Evolutionary conservation across 2,329 filamentous ascomycete genomes (phyloP).

Genomic region (Plenodomus biglobosus): DNA sequence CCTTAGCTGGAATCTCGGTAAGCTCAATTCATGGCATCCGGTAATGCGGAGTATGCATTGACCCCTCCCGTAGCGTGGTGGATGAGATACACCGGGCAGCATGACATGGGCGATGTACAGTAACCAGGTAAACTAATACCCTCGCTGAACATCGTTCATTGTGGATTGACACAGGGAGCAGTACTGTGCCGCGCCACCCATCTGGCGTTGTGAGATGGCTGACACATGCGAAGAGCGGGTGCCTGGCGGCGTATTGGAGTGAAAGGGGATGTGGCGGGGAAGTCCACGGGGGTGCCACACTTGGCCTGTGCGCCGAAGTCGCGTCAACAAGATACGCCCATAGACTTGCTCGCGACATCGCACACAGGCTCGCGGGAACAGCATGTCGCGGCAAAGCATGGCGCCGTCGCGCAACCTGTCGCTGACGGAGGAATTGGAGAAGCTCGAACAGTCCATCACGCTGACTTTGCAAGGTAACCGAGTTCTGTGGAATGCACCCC

Average conservation of each 20-base stretch:
- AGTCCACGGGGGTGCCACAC: slow-evolving; percentile 21
- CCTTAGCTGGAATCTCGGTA: slow-evolving; percentile 2
- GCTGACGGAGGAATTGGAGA: slow-evolving; percentile 92
- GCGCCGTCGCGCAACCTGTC: slow-evolving; percentile 64
- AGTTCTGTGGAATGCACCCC: slow-evolving; percentile 16
- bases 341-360: slow-evolving; percentile 6
- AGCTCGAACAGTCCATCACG: slow-evolving; percentile 94
- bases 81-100: slow-evolving; percentile 1
- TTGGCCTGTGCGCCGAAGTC: background rate
- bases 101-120: slow-evolving; percentile 9
- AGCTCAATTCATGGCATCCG: slow-evolving; percentile 13
- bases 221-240: background rate
- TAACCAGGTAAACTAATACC: too few relatives aligned
- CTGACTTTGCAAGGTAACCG: slow-evolving; percentile 79
- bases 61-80: slow-evolving; percentile 28
- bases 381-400: slow-evolving; percentile 55
- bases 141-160: too few relatives aligned
- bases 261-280: slow-evolving; percentile 12
- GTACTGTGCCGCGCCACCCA: slow-evolving; percentile 2
- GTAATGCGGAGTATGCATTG: slow-evolving; percentile 27
- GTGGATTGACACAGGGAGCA: background rate
- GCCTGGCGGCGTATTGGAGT: background rate
- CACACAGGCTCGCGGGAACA: slow-evolving; percentile 5
- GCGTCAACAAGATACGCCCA: slow-evolving; percentile 5
- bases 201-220: too few relatives aligned